A percentile compares a stretch with the other conserved stretches of the same genome.
These are phyloP conservation scores for Sphagnum tenellum DNA, from an alignment of 225 moss, liverwort and hornwort genomes.

Conservation along the genomic window DNA sequence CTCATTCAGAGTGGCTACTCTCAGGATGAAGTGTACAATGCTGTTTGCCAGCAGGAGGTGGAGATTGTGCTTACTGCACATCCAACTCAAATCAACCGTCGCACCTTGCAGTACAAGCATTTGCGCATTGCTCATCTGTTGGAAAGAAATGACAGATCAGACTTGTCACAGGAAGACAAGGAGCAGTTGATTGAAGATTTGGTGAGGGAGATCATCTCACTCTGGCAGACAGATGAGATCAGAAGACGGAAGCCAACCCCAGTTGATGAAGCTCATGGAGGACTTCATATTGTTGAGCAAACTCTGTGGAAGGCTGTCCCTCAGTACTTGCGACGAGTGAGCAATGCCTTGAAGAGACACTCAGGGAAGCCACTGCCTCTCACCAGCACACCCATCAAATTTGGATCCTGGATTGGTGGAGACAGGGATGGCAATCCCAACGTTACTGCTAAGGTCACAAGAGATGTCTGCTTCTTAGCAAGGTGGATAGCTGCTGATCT, in stretches of 20 bases:
- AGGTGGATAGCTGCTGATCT: conserved; percentile 87
- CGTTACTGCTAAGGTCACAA: conserved; percentile 75
- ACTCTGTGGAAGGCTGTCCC: conserved; percentile 85
- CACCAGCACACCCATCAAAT: conserved; percentile 65
- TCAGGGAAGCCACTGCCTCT: conserved; percentile 66
- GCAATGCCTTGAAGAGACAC: conserved; percentile 74
- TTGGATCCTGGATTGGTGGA: conserved; percentile 91
- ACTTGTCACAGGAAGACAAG: conserved; percentile 75
- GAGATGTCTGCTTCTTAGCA: conserved; percentile 71
- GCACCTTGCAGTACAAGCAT: conserved; percentile 75
- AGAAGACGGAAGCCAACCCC: conserved; percentile 78
- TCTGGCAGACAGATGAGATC: conserved; percentile 89
- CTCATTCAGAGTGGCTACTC: conserved; percentile 74
- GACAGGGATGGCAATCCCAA: conserved; percentile 86
- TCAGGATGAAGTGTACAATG: conserved; percentile 64
- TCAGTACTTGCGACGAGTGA: conserved; percentile 77
- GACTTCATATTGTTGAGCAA: conserved; percentile 84
- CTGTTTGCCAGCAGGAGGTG: conserved; percentile 75
- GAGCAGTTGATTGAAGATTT: conserved; percentile 73
- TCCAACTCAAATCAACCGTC: conserved; percentile 78
- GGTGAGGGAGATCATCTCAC: conserved; percentile 76
- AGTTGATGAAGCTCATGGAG: conserved; percentile 84
- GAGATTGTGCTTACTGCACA: conserved; percentile 84
- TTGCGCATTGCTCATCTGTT: conserved; percentile 74
- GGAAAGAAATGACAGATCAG: conserved; percentile 71